phyloP scores from a whole-genome alignment of 768 basidiomycete species.

The Phlebiopsis flavidoalba region DNA sequence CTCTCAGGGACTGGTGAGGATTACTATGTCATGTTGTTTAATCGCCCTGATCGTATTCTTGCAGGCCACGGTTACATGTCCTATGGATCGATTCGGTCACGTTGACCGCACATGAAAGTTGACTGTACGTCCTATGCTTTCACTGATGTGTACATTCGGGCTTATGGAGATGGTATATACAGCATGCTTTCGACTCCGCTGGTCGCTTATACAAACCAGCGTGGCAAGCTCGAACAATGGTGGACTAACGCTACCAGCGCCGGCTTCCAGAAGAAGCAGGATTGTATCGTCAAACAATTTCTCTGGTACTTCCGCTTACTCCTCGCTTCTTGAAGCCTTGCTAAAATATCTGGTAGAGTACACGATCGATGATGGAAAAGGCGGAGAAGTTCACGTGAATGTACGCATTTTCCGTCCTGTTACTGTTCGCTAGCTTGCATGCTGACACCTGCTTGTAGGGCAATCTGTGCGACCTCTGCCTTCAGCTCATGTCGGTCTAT shows the following conservation, averaged over 20 bases:
- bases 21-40: neutral
- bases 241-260: constrained; percentile 87
- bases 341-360: constrained; percentile 44
- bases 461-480: constrained; percentile 56
- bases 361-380: constrained; percentile 80
- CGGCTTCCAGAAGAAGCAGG: constrained; percentile 76
- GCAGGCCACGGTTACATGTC: constrained; percentile 83
- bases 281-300: constrained; percentile 92
- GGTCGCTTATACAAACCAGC: constrained; percentile 87
- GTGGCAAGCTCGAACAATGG: constrained; percentile 86
- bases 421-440: neutral
- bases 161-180: neutral
- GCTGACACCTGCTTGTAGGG: constrained; percentile 39
- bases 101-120: constrained; percentile 93
- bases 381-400: constrained; percentile 80
- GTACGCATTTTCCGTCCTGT: constrained; percentile 37
- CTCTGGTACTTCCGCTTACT: constrained; percentile 46
- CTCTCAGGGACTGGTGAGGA: constrained; percentile 63
- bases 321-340: neutral
- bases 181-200: constrained; percentile 90
- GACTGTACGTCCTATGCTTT: constrained; percentile 44
- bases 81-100: constrained; percentile 90
- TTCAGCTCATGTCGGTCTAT: neutral
- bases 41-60: constrained; percentile 4
- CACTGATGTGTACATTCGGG: neutral